Evolutionary conservation across 176 grass and related monocot genomes (phyloP).

Genomic region (Zea luxurians): DNA sequence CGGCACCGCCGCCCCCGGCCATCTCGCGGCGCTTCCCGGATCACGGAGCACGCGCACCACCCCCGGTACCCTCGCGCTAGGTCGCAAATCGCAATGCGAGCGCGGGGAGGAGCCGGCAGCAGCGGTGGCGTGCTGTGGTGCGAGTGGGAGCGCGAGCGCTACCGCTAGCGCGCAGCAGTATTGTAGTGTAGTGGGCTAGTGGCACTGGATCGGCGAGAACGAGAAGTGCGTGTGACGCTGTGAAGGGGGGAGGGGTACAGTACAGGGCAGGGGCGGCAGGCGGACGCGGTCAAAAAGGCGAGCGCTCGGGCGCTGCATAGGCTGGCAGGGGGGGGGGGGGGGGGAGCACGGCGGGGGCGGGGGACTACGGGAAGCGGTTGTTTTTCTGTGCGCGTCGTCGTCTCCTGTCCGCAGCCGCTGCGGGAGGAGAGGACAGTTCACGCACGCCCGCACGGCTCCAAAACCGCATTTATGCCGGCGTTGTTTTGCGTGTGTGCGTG

Average conservation of each 20-base stretch:
- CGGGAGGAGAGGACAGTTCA: slow-evolving; percentile 33
- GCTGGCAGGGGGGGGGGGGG: not conserved
- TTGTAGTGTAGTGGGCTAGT: slow-evolving; percentile 33
- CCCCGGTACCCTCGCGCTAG: not conserved
- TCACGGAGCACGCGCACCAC: slow-evolving; percentile 9
- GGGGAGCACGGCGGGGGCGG: not conserved
- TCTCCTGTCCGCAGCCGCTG: not conserved
- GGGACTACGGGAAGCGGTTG: slow-evolving; percentile 25
- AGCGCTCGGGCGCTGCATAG: not conserved
- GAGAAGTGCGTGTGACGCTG: not conserved
- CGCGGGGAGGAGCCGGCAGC: not conserved
- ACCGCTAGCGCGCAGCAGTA: not conserved
- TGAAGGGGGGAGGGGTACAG: not conserved
- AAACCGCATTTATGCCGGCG: slow-evolving; percentile 52
- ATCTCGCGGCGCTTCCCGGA: slow-evolving; percentile 44
- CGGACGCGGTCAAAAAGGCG: slow-evolving; percentile 68
- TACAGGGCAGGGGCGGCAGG: not conserved
- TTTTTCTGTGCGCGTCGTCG: slow-evolving; percentile 31
- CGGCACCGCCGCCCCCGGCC: slow-evolving; percentile 62
- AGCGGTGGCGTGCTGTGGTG: not conserved
- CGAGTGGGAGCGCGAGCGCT: not conserved
- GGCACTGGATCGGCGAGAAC: slow-evolving; percentile 27
- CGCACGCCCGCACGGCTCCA: slow-evolving; percentile 40
- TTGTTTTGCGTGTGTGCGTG: slow-evolving; percentile 46
- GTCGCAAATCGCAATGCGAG: slow-evolving; percentile 40